Evolutionary conservation across 352 stramenopile genomes (phyloP).

Genomic region (Pythium dissimile): DNA sequence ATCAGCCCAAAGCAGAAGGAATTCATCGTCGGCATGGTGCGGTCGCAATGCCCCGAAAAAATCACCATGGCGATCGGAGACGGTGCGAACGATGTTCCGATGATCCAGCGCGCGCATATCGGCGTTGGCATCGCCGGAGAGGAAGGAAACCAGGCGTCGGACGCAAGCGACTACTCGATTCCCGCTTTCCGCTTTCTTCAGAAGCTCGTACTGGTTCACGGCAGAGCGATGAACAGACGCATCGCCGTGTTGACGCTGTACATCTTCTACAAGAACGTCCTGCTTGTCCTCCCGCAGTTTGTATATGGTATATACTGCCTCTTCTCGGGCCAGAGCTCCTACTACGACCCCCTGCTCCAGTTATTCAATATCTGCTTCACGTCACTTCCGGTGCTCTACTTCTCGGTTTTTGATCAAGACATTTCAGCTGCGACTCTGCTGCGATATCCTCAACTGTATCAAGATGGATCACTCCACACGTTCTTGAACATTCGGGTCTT

Average conservation of each 20-base stretch:
- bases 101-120: conserved; percentile 86
- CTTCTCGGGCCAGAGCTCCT: conserved; percentile 75
- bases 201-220: conserved; percentile 84
- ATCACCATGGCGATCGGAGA: conserved; percentile 85
- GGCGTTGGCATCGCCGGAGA: conserved; percentile 59
- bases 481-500: conserved; percentile 55
- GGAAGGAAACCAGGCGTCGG: conserved; percentile 82
- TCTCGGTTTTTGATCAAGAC: conserved; percentile 41
- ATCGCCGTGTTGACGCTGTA: conserved; percentile 70
- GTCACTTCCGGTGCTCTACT: conserved; percentile 59
- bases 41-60: conserved; percentile 30
- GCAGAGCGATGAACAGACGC: conserved; percentile 68
- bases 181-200: conserved; percentile 84
- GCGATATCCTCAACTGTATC: conserved; percentile 46
- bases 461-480: conserved; percentile 41
- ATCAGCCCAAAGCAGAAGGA: conserved; percentile 97
- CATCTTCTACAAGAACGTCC: conserved; percentile 89
- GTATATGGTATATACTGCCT: conserved; percentile 69
- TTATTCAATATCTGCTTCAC: conserved; percentile 84
- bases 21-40: conserved; percentile 94
- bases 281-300: conserved; percentile 78
- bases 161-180: conserved; percentile 89
- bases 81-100: conserved; percentile 91
- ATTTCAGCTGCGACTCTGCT: conserved; percentile 37
- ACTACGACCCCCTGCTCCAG: conserved; percentile 75